Evolutionary conservation across 2,329 filamentous ascomycete genomes (phyloP), one percentile per base, ranked within the genome.

Genomic region (Hypoxylon sp.): DNA sequence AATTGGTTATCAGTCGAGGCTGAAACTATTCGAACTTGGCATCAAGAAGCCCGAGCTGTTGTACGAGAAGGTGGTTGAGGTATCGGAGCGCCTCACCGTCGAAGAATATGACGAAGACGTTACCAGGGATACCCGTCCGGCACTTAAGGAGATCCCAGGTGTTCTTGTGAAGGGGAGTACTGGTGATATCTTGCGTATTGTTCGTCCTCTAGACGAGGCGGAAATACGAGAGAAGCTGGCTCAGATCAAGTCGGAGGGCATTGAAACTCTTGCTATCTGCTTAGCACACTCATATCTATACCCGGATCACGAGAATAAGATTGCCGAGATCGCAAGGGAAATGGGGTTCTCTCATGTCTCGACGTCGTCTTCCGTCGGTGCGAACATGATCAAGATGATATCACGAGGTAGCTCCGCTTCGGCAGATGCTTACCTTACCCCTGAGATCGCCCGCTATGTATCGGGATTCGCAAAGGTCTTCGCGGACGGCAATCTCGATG

Each of bases 251-350:
- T 34, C 17, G n/a, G 48, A 54, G 35, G 57, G 29, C 38, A 60
- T 47, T 17, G 47, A 47, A 35, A 50, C 38, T 6, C 55, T 43
- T 19, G 45, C 53, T 8, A 59, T 57, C 16, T 55, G 50, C 35
- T 44, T 61, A 20, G 51, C 48, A 76, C 89, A 92, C 63, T 86
- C 86, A 6, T 91, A 91, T 63, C 86, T 84, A 2, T 89, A 82
- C 62, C 84, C 83, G 3, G 76, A 80, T 20, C 86, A 89, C 55
- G 86, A 89, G 63, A 78, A 79, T 2, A 62, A 84, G 12, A 75
- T 88, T 9, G 84, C 83, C 7, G 77, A 75, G 59, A 71, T 89
- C 17, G 86, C 86, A 1, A 75, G 72, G 7, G 55, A 63, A 12
- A 32, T 63, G 13, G 60, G 60, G 0, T 64, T 64, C 20, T 27